These are phyloP conservation scores for Urtica urens DNA, from an alignment of 306 rosid species.

Conservation along the genomic window DNA sequence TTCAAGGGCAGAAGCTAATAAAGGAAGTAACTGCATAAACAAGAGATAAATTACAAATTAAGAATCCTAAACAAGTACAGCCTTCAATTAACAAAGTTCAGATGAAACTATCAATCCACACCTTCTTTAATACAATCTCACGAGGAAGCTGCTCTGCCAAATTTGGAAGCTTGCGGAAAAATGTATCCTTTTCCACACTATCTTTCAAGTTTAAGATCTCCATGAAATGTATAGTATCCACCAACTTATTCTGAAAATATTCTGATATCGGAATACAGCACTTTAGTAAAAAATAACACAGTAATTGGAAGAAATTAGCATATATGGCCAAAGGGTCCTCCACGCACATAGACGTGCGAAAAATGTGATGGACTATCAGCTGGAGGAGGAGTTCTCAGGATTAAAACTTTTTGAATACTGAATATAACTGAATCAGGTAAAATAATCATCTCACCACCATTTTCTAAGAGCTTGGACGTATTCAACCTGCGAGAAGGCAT, in stretches of 20 bases:
- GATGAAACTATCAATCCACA: constrained; percentile 21
- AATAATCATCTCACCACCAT: constrained; percentile 56
- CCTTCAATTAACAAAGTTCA: background rate
- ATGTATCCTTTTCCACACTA: constrained; percentile 93
- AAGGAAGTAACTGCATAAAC: constrained; percentile 80
- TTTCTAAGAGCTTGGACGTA: constrained; percentile 89
- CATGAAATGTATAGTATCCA: constrained; percentile 97
- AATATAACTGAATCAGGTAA: background rate
- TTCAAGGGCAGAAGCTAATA: constrained; percentile 97
- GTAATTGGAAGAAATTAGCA: background rate
- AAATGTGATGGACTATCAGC: too few relatives aligned
- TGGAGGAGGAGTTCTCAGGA: background rate
- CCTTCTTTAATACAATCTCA: constrained; percentile 86
- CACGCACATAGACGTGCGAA: too few relatives aligned
- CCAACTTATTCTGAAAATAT: constrained; percentile 96
- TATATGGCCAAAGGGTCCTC: constrained; percentile 3
- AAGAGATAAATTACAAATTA: constrained; percentile 25
- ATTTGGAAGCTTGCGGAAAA: constrained; percentile 98
- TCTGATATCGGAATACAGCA: constrained; percentile 42
- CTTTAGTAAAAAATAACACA: background rate
- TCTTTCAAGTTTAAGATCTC: constrained; percentile 95
- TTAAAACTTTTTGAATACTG: background rate
- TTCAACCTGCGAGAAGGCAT: constrained; percentile 91
- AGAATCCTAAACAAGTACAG: constrained; percentile 8
- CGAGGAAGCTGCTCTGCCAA: constrained; percentile 98